Evolutionary conservation across 257 asterid species (phyloP), one percentile per base, ranked within the genome.

Genomic region (Ocimum tenuiflorum): DNA sequence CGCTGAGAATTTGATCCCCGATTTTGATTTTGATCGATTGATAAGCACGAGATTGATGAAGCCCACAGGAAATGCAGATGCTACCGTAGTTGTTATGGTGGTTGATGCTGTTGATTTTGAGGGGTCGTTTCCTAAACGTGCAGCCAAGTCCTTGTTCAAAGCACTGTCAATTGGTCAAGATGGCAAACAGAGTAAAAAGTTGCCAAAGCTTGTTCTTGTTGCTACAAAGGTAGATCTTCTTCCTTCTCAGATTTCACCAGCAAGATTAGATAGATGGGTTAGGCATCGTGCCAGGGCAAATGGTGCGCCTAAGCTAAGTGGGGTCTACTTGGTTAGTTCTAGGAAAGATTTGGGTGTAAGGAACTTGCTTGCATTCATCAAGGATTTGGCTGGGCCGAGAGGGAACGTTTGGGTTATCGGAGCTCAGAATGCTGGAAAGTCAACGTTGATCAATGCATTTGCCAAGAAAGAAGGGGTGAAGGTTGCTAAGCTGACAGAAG

Each of bases 331-430:
- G 85, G 98, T 92, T 42, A 92, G 98, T 73, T 72, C 98, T 36
- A 85, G 77, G 74, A 92, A 92, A 74, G 98, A 92, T 81, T 81
- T 92, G 74, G 97, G 97, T 8, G 84, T 92, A 73, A 84, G 85
- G 74, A 92, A 89, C 62, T 81, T 92, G 79, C 74, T 92, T 57
- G 81, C 81, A 14, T 92, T 87, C 68, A 56, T 89, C 58, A 86
- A 89, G 81, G 94, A 76, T 9, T 80, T 73, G 78, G 91, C 96
- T 31, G 98, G 98, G 45, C 98, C 98, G 22, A 80, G 98, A 52
- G 98, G 98, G 48, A 85, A 92, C 51, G 98, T 89, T 64, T 92
- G 98, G 98, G 94, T 92, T 60, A 80, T 92, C 27, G 97, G 98
- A 74, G 92, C 98, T 60, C 98, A 89, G 75, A 92, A 92, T 74